A percentile compares a stretch with the other conserved stretches of the same genome.
Evolutionary conservation across 1,284 basidiomycete species (phyloP).

Genomic region (Austroboletus novae-zelandiae): DNA sequence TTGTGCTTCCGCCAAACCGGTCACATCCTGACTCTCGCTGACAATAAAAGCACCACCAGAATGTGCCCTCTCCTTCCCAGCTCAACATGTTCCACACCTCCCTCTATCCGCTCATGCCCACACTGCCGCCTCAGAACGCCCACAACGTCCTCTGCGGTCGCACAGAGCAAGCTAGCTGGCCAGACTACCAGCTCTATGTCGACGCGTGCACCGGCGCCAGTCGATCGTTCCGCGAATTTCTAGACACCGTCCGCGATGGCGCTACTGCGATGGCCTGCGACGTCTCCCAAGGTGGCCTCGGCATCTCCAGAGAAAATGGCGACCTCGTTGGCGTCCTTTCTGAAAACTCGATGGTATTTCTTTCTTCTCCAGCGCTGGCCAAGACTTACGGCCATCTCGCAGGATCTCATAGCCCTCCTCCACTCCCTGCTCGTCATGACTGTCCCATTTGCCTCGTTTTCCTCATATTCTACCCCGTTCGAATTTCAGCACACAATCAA

Average conservation of each 20-base stretch:
- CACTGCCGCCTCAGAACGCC: conserved; percentile 48
- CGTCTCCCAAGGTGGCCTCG: conserved; percentile 51
- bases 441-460: conserved; percentile 61
- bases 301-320: conserved; percentile 41
- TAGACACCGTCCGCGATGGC: conserved; percentile 49
- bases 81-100: conserved; percentile 39
- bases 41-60: conserved; percentile 14
- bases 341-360: conserved; percentile 61
- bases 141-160: conserved; percentile 56
- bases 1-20: conserved; percentile 2
- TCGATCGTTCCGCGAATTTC: conserved; percentile 47
- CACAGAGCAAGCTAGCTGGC: conserved; percentile 49
- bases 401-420: conserved; percentile 64
- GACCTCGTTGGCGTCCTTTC: conserved; percentile 69
- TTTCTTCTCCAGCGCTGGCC: neutral
- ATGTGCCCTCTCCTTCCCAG: neutral
- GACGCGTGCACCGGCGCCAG: conserved; percentile 51
- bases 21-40: neutral
- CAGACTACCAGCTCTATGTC: conserved; percentile 56
- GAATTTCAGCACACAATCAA: conserved; percentile 61
- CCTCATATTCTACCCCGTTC: conserved; percentile 61
- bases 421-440: conserved; percentile 56
- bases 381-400: neutral
- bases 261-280: conserved; percentile 55
- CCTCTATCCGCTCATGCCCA: conserved; percentile 37